Evolutionary conservation across 2,329 filamentous ascomycete species (phyloP).

Genomic region (Cryphonectria japonica): DNA sequence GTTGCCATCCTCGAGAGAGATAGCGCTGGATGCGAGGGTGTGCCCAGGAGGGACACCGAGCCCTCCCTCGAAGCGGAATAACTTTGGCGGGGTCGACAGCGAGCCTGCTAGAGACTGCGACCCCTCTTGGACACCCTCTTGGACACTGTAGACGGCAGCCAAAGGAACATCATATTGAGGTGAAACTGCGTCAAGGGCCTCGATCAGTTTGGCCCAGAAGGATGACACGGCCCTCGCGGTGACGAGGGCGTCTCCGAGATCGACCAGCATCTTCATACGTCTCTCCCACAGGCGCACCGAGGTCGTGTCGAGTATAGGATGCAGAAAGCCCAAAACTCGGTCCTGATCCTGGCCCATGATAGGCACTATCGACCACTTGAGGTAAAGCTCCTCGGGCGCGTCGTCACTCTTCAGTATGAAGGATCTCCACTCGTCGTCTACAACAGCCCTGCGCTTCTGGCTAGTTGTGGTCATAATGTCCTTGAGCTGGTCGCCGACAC

Average conservation of each 20-base stretch:
- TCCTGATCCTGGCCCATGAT: slow-evolving; percentile 48
- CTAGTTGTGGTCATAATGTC: slow-evolving; percentile 43
- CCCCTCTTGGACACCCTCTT: slow-evolving; percentile 49
- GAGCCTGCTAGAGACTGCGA: slow-evolving; percentile 35
- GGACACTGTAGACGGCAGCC: slow-evolving; percentile 55
- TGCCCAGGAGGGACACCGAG: slow-evolving; percentile 51
- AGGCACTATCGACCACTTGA: slow-evolving; percentile 53
- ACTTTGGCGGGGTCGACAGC: slow-evolving; percentile 38
- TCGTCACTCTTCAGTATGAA: slow-evolving; percentile 49
- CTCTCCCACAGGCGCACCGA: slow-evolving; percentile 52
- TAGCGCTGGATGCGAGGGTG: slow-evolving; percentile 43
- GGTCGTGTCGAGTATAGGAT: slow-evolving; percentile 52
- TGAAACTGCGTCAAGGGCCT: slow-evolving; percentile 47
- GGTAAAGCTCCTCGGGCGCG: slow-evolving; percentile 50
- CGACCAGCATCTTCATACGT: slow-evolving; percentile 53
- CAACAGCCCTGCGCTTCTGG: slow-evolving; percentile 39
- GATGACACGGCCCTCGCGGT: slow-evolving; percentile 49
- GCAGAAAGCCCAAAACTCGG: slow-evolving; percentile 50
- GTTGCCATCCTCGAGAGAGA: slow-evolving; percentile 44
- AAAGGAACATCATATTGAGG: slow-evolving; percentile 55
- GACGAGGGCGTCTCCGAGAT: slow-evolving; percentile 50
- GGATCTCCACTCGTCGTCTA: slow-evolving; percentile 50
- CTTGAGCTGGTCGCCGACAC: slow-evolving; percentile 46
- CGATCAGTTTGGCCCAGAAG: slow-evolving; percentile 52
- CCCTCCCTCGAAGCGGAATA: slow-evolving; percentile 49